These are phyloP conservation scores for Yarrowia sp. DNA, from an alignment of 805 yeast genomes.

Conservation along the genomic window DNA sequence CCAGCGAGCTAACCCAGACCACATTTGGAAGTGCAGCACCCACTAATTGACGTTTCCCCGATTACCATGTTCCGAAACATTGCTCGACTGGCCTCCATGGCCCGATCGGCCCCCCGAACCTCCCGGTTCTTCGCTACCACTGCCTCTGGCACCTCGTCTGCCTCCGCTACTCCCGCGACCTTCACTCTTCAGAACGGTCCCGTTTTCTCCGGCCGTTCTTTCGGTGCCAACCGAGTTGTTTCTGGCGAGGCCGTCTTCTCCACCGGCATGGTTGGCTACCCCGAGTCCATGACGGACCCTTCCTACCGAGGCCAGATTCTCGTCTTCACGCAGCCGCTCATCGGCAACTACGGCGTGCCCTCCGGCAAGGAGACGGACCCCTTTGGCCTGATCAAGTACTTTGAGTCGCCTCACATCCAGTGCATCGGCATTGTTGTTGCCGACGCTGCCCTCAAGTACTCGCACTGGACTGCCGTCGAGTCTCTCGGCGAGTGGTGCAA, in stretches of 20 bases:
- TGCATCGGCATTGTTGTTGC: conserved; percentile 96
- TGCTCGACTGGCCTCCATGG: conserved; percentile 23
- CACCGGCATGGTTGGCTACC: conserved; percentile 96
- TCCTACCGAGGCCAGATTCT: conserved; percentile 95
- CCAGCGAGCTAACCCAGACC: conserved; percentile 27
- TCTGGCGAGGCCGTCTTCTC: conserved; percentile 98
- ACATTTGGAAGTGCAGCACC: conserved; percentile 27
- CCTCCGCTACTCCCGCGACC: conserved; percentile 63
- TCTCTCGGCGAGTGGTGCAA: conserved; percentile 93
- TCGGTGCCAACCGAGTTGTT: conserved; percentile 89
- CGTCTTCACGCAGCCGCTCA: conserved; percentile 94
- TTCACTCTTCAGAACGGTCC: conserved; percentile 91
- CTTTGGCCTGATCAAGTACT: conserved; percentile 79
- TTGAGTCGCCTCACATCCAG: conserved; percentile 88
- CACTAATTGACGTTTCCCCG: not conserved
- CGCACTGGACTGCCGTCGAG: conserved; percentile 99
- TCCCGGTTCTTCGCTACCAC: conserved; percentile 18
- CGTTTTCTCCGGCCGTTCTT: conserved; percentile 86
- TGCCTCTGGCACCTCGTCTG: conserved; percentile 1
- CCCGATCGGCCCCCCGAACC: conserved; percentile 26
- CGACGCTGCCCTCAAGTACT: conserved; percentile 89
- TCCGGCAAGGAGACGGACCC: conserved; percentile 76
- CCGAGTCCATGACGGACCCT: conserved; percentile 99
- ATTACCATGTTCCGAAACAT: conserved; percentile 16
- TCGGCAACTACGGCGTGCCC: conserved; percentile 99